These are phyloP conservation scores for Gossypium gossypioides DNA, from an alignment of 441 rosid genomes.

Conservation along the genomic window DNA sequence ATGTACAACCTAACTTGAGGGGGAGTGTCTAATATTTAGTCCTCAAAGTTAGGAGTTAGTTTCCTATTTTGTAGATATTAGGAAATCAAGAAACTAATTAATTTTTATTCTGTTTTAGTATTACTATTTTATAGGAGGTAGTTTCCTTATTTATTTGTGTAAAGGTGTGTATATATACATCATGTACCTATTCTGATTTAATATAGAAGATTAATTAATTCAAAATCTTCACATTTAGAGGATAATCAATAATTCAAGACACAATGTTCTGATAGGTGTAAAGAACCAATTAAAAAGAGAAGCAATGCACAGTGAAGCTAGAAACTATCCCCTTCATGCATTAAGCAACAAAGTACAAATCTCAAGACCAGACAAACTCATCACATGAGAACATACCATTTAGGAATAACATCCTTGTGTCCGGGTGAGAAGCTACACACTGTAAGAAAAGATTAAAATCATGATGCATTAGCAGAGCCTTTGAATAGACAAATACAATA, in stretches of 20 bases:
- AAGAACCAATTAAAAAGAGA: neutral
- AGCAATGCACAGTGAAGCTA: neutral
- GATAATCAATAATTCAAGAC: neutral
- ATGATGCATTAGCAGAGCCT: slow-evolving; percentile 12
- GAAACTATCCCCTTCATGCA: neutral
- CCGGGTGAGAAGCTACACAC: slow-evolving; percentile 98
- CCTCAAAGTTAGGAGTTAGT: neutral
- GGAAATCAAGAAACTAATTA: neutral
- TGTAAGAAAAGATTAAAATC: slow-evolving; percentile 27
- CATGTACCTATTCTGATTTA: neutral
- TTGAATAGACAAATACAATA: slow-evolving; percentile 9
- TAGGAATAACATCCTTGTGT: slow-evolving; percentile 89
- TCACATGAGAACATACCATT: slow-evolving; percentile 56
- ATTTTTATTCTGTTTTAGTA: neutral
- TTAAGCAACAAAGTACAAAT: neutral
- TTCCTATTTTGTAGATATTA: neutral
- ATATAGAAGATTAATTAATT: neutral
- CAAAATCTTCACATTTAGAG: too few species aligned
- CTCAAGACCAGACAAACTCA: slow-evolving; percentile 7
- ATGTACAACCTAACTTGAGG: neutral
- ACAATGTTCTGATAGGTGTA: neutral
- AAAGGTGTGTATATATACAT: neutral
- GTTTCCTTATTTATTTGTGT: neutral
- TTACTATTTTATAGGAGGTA: neutral
- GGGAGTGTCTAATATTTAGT: neutral